Base-by-base conservation (phyloP, 192 early-diverging fungal genomes). In the Coemansia sp. region DNA sequence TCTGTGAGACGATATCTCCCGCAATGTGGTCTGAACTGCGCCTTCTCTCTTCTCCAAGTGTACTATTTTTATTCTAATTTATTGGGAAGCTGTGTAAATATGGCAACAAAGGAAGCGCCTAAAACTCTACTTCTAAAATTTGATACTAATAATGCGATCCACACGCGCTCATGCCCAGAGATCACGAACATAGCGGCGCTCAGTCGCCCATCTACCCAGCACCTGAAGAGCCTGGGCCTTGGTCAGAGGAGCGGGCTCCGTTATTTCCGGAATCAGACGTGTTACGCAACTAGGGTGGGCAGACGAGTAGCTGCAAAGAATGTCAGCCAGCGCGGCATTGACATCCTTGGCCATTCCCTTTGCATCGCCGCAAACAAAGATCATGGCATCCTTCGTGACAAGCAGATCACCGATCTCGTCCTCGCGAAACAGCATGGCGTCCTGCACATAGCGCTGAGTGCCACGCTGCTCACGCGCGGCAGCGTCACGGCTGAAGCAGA, bases 331-430 rank as follows among this genome's bases (percentile, higher is more conserved):
- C 8, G 89, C 87, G 39, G 88, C 86, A 66, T 98, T 88, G 14
- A 98, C 92, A 46, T 88, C 91, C 71, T 89, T 91, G 43, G 91
- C 93, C 94, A 96, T 97, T 7, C 92, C 91, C 72, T 91, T 88
- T 14, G 90, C 90, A 77, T 94, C 93, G 61, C 91, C 93, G 74
- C 93, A 94, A 2, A 94, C 88, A 82, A 87, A 94, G 20, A 94
- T 79, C 37, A 86, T 63, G 0, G 90, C 92, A 37, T 85, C 76
- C 57, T 88, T 78, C 32, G 87, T 72, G 7, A 83, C 67, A 50
- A 94, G 53, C 40, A 91, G 62, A 6, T 87, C 76, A 64, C 83
- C 87, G 13, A 94, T 37, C 49, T 84, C 80, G n/a, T 78, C 69
- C 1, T 75, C 85, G 17, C 87, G 65, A n/a, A 61, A 63, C n/a